Base-by-base conservation (phyloP, 768 basidiomycete genomes). In the Thelephora ganbajun region DNA sequence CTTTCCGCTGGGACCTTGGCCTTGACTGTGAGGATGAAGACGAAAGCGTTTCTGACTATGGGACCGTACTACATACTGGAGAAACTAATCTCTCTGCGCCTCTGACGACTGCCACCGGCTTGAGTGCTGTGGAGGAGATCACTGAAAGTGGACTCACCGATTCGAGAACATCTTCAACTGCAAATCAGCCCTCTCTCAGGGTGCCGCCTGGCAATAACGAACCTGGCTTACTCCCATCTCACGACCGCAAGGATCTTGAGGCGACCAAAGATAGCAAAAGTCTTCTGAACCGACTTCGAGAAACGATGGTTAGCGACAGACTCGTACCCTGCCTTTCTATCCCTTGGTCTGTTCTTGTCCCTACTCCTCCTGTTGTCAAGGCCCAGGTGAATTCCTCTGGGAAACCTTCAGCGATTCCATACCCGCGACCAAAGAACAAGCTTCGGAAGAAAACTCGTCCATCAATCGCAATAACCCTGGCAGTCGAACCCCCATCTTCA, bases 401-500 rank as follows among this genome's bases (percentile, higher is more conserved):
- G 39, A 16, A n/a, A 22, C 39, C 14, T 9, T 9, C 12, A 9
- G 22, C 5, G 39, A 30, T 41, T 4, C 12, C 39, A 18, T 9
- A 41, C 60, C 58, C 41, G 41, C 60, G 48, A 45, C 20, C 65
- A 63, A 35, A 61, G 62, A 70, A 65, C 48, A 75, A 65, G 56
- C 58, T 76, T 22, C 62, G 66, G 33, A 71, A 62, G 57, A 59
- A 55, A 44, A 57, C 56, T 16, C 63, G 67, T 35, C 62, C 66
- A 41, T 22, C 39, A 11, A 22, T 41, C 14, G 22, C 39, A 14
- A 22, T 41, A 16, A 41, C 16, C 39, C 22, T 41, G 12, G 18
- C 39, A 11, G 39, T n/a, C 14, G 39, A 41, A 18, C 39, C 39
- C 7, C 2, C 22, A 9, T 41, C 39, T 16, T 41, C 39, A 11